Evolutionary conservation across 352 stramenopile genomes (phyloP).

Genomic region (Saprolegnia parasitica): DNA sequence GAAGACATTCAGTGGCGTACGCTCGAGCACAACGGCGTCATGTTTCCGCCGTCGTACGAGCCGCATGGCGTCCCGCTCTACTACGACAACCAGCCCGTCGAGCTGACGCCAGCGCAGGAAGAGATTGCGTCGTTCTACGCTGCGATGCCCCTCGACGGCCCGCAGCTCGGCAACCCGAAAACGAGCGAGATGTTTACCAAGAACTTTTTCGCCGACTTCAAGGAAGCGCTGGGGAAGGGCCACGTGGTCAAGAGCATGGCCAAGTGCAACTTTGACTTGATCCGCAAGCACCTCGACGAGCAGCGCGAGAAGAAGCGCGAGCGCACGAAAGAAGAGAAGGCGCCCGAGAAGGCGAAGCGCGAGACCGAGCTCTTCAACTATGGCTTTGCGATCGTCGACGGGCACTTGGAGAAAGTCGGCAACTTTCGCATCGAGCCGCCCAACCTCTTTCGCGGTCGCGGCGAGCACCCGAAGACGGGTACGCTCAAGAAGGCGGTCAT

Average conservation of each 20-base stretch:
- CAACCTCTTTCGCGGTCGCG: slow-evolving; percentile 96
- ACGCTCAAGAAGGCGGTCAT: slow-evolving; percentile 96
- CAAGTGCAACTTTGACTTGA: slow-evolving; percentile 96
- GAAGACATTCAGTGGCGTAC: slow-evolving; percentile 96
- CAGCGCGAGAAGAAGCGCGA: slow-evolving; percentile 92
- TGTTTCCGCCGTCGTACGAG: slow-evolving; percentile 95
- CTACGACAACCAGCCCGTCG: slow-evolving; percentile 91
- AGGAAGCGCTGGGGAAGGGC: slow-evolving; percentile 85
- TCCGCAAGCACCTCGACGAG: slow-evolving; percentile 90
- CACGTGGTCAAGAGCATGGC: slow-evolving; percentile 95
- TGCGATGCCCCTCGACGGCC: slow-evolving; percentile 94
- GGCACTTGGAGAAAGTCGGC: slow-evolving; percentile 97
- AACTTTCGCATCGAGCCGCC: slow-evolving; percentile 98
- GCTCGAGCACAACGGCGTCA: slow-evolving; percentile 98
- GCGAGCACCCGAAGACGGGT: slow-evolving; percentile 99
- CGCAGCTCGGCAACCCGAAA: slow-evolving; percentile 96
- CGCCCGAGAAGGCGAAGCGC: slow-evolving; percentile 84
- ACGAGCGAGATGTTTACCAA: slow-evolving; percentile 98
- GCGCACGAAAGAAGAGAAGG: slow-evolving; percentile 94
- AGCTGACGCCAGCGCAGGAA: slow-evolving; percentile 93
- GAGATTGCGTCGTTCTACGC: slow-evolving; percentile 95
- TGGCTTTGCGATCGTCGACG: slow-evolving; percentile 96
- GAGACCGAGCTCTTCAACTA: slow-evolving; percentile 91
- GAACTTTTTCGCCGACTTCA: slow-evolving; percentile 98
- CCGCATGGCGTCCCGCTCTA: slow-evolving; percentile 94